phyloP scores from a whole-genome alignment of 2,329 filamentous ascomycete genomes.

The Lachnum nothofagi region DNA sequence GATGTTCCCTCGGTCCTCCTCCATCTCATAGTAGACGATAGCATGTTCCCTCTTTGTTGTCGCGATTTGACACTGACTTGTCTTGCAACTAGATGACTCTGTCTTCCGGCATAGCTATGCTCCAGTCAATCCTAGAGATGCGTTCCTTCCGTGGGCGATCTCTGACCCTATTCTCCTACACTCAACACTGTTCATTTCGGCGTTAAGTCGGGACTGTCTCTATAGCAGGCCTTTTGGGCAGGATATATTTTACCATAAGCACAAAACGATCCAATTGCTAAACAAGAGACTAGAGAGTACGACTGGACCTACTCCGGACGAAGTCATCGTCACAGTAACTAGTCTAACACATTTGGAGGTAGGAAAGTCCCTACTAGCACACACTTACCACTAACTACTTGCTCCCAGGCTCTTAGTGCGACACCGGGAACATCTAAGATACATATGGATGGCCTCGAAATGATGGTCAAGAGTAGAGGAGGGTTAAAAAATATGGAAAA shows the following conservation, averaged over 20 bases:
- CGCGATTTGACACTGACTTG: too few relatives aligned
- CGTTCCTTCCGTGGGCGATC: slow-evolving; percentile 8
- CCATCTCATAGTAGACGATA: too few relatives aligned
- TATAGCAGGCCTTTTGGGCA: neutral
- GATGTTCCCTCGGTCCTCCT: too few relatives aligned
- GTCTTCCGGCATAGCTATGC: slow-evolving; percentile 4
- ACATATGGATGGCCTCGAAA: slow-evolving; percentile 11
- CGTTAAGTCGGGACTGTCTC: slow-evolving; percentile 2
- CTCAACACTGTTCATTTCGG: slow-evolving; percentile 11
- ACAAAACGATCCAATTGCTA: slow-evolving; percentile 7
- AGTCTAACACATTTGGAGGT: slow-evolving; percentile 9
- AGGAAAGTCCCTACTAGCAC: neutral
- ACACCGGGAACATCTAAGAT: neutral
- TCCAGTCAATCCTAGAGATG: slow-evolving; percentile 6
- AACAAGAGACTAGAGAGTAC: neutral
- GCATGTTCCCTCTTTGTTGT: too few relatives aligned
- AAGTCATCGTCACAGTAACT: slow-evolving; percentile 4
- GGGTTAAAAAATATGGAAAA: neutral
- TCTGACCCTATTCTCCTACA: slow-evolving; percentile 10
- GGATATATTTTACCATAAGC: slow-evolving; percentile 8
- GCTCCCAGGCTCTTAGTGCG: neutral
- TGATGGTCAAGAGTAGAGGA: slow-evolving; percentile 9
- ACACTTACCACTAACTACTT: too few relatives aligned
- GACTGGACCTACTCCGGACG: neutral
- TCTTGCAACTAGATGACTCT: neutral